Base-by-base conservation (phyloP, 169 alveolate genomes). In the Cryptosporidium viatorum region DNA sequence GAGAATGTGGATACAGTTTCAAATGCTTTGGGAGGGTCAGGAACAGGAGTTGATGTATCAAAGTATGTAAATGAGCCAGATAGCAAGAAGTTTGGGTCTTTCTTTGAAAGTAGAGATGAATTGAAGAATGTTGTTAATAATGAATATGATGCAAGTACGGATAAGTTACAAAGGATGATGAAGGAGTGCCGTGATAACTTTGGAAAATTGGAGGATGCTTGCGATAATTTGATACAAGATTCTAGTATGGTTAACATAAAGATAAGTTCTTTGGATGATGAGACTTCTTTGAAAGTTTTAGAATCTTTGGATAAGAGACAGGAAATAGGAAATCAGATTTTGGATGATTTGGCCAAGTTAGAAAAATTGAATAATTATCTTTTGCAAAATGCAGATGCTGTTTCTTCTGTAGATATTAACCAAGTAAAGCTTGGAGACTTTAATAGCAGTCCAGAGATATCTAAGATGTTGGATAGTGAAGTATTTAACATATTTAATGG, bases 1-100 rank as follows among this genome's bases (percentile, higher is more conserved):
- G 71, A 65, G 71, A 37, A 39, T 39, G 14, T 65, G 71, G 14
- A 65, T 14, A 10, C 7, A 26, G 71, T 37, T 31, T 33, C 71
- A 8, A 21, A 33, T n/a, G 23, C 45, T n/a, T 37, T 65, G 37
- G 37, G 37, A 0, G 23, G 23, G 0, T 16, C 29, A 26, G 35
- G 1, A 1, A 23, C 31, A 3, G 67, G 67, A n/a, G 16, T 55
- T 9, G 67, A 55, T 26, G n/a, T 55, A 1, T 55, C 39, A 6
- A 65, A 37, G 52, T 65, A 12, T n/a, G 7, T 39, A 6, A n/a
- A 16, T 0, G 50, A 12, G 0, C 21, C 29, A 8, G 29, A n/a
- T 31, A 14, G 5, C 9, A 3, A 65, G 8, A 65, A 65, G 12
- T n/a, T 65, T 12, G 71, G 29, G 0, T 12, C 52, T 9, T 31